Evolutionary conservation across 345 rosid genomes (phyloP), one percentile per base, ranked within the genome.

Genomic region (Gossypium ekmanianum): DNA sequence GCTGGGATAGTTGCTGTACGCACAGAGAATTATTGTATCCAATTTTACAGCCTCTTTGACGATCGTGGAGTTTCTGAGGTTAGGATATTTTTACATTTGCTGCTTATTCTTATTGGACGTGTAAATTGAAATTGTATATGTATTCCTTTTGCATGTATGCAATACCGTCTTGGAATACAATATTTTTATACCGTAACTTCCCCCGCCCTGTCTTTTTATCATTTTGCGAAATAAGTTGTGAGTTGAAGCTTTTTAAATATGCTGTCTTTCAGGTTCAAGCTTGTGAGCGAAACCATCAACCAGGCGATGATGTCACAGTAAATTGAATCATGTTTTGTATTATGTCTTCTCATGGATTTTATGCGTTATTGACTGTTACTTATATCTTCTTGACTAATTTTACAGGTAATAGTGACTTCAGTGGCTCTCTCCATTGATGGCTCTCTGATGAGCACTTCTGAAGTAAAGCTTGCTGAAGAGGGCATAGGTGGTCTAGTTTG

Each of bases 231-330:
- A 27, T 22, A 10, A 74, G n/a, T 44, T 71, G 63, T 61, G 56
- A 65, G 68, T 45, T 80, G 75, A 67, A 24, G 73, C 34, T 34
- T 68, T 58, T 62, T 72, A 61, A 61, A 62, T 74, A 9, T 82
- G 54, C 61, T 20, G 61, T 20, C 61, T 56, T 72, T 26, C 87
- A 94, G 98, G 92, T 92, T 81, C 94, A 88, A 87, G 95, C 92
- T 71, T 92, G 95, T 83, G 99, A 93, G 82, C 91, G 98, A 88
- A 95, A 89, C 81, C 93, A 95, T 84, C 99, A 95, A 75, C 98
- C 99, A 14, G 93, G 89, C 58, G 97, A 93, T 84, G 97, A 86
- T 64, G 76, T 91, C 81, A 91, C 93, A 86, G 99, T 95, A 86
- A 75, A 81, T 68, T 63, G 44, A 74, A 68, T 81, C 20, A 14